These are phyloP conservation scores for Uncinocarpus reesii DNA, from an alignment of 2,329 filamentous ascomycete species.

Conservation along the genomic window DNA sequence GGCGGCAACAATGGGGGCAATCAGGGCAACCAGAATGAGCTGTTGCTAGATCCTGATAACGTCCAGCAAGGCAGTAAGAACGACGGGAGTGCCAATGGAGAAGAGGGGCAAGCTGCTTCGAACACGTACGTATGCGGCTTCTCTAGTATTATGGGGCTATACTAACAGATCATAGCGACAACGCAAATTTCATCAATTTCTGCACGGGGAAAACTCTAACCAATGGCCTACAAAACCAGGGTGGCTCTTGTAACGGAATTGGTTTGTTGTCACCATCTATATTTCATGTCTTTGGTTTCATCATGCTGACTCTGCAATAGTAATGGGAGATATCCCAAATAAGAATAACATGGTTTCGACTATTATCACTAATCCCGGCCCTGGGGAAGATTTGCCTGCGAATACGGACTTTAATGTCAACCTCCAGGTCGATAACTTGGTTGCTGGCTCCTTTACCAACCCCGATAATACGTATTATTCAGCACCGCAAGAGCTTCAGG, in stretches of 20 bases:
- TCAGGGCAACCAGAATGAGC: conserved; percentile 10
- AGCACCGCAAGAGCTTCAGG: conserved; percentile 43
- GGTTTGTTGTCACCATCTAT: conserved; percentile 25
- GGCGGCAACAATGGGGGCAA: conserved; percentile 18
- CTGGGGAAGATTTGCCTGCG: conserved; percentile 32
- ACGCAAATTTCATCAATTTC: conserved; percentile 52
- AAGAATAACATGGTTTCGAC: conserved; percentile 46
- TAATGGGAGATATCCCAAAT: conserved; percentile 49
- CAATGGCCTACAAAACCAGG: conserved; percentile 43
- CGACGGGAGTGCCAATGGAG: conserved; percentile 20
- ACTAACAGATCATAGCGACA: conserved; percentile 30
- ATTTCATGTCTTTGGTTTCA: background rate
- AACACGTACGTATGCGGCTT: conserved; percentile 29
- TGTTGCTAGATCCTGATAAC: conserved; percentile 30
- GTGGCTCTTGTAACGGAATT: conserved; percentile 49
- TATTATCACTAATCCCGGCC: conserved; percentile 41
- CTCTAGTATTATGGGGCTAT: background rate
- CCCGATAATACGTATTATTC: conserved; percentile 46
- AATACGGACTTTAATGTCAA: conserved; percentile 40
- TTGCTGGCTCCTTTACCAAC: conserved; percentile 47
- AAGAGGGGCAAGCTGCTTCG: conserved; percentile 38
- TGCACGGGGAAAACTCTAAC: conserved; percentile 46
- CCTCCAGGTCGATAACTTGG: conserved; percentile 41
- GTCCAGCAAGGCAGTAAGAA: conserved; percentile 32
- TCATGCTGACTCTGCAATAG: conserved; percentile 21